Percentiles rank a stretch among this genome's conserved stretches.
Conservation (phyloP, 192 early-diverging fungal species). For the Coemansia sp. region DNA sequence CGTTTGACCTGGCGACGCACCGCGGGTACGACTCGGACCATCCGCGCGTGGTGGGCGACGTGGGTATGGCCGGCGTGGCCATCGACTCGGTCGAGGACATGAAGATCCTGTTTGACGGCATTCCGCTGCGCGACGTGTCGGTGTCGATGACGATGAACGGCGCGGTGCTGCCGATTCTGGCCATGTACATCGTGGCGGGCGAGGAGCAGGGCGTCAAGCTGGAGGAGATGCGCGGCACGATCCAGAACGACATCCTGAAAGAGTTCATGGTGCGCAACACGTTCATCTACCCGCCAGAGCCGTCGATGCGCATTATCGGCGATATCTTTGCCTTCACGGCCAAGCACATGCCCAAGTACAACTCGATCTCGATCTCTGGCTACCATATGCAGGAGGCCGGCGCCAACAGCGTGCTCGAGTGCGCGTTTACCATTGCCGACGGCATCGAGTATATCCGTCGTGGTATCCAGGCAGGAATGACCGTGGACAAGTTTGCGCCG, state of each 20-base stretch:
- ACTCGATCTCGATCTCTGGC: constrained; percentile 93
- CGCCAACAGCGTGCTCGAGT: constrained; percentile 81
- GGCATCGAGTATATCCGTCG: constrained; percentile 79
- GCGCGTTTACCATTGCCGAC: constrained; percentile 90
- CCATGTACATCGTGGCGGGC: constrained; percentile 87
- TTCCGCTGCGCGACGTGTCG: constrained; percentile 85
- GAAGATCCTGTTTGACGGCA: constrained; percentile 87
- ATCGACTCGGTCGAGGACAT: constrained; percentile 92
- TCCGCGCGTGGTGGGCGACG: constrained; percentile 83
- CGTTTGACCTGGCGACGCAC: constrained; percentile 89
- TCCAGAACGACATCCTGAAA: constrained; percentile 91
- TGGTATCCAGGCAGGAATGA: constrained; percentile 79
- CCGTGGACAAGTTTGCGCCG: constrained; percentile 83
- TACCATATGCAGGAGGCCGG: constrained; percentile 94
- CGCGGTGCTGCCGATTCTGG: constrained; percentile 85
- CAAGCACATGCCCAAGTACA: constrained; percentile 88
- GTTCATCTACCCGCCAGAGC: constrained; percentile 89
- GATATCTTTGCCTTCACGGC: constrained; percentile 90
- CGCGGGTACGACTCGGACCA: constrained; percentile 89
- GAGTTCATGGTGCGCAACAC: constrained; percentile 95
- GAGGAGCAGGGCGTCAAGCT: constrained; percentile 82
- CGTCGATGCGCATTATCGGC: constrained; percentile 86
- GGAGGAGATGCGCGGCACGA: constrained; percentile 78
- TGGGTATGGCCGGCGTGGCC: constrained; percentile 91
- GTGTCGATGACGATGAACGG: constrained; percentile 97